Percentiles rank a stretch among this genome's conserved stretches.
Conservation (phyloP, 768 basidiomycete genomes). For the Glaciozyma antarctica region DNA sequence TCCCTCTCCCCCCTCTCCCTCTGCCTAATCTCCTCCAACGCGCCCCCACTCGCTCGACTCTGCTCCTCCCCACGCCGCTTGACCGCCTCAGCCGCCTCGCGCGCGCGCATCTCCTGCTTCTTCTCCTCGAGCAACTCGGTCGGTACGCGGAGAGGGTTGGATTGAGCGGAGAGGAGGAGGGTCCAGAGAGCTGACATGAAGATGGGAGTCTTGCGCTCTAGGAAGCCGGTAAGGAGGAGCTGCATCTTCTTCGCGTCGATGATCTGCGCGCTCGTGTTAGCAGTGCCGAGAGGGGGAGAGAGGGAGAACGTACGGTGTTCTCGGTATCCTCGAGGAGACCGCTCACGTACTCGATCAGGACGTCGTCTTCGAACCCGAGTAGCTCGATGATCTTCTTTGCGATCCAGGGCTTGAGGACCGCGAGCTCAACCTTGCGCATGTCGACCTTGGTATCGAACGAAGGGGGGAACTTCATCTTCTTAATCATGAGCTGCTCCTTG, state of each 20-base stretch:
- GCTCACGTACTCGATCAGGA: slow-evolving; percentile 93
- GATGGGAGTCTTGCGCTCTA: slow-evolving; percentile 68
- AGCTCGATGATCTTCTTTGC: slow-evolving; percentile 84
- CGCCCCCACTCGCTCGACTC: slow-evolving; percentile 43
- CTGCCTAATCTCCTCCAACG: slow-evolving; percentile 64
- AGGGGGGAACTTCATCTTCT: slow-evolving; percentile 29
- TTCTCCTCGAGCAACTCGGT: slow-evolving; percentile 82
- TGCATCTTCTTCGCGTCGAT: slow-evolving; percentile 95
- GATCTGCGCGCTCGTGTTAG: slow-evolving; percentile 45
- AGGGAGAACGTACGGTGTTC: slow-evolving; percentile 55
- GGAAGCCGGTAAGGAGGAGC: slow-evolving; percentile 84
- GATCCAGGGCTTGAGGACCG: slow-evolving; percentile 89
- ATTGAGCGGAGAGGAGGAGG: slow-evolving; percentile 85
- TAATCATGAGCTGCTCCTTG: slow-evolving; percentile 4
- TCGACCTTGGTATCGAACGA: slow-evolving; percentile 34
- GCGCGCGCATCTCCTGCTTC: slow-evolving; percentile 74
- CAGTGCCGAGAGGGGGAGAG: not conserved
- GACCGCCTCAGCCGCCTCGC: slow-evolving; percentile 41
- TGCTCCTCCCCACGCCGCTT: slow-evolving; percentile 47
- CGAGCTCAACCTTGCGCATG: slow-evolving; percentile 63
- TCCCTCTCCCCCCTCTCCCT: slow-evolving; percentile 56
- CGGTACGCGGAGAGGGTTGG: slow-evolving; percentile 78
- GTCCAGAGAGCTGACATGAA: slow-evolving; percentile 89
- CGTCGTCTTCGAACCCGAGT: slow-evolving; percentile 90
- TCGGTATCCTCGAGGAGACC: slow-evolving; percentile 78